A percentile compares a stretch with the other conserved stretches of the same genome.
Evolutionary conservation across 495 filamentous ascomycete species (phyloP).

Genomic region (Aspergillus funiculosus): DNA sequence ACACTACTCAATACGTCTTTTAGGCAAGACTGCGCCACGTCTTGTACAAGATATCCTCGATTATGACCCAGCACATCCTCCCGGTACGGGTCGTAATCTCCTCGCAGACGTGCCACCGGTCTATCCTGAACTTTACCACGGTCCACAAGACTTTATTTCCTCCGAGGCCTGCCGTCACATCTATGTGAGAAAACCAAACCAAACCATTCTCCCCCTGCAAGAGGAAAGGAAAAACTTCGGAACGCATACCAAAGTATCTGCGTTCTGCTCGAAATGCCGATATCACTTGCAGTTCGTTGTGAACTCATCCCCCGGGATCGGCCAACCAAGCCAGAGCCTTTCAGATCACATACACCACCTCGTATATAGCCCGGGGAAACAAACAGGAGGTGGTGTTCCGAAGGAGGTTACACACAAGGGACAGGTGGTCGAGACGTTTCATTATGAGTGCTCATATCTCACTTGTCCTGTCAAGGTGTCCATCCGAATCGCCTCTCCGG

Average conservation of each 20-base stretch:
- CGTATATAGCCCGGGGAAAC: slow-evolving; percentile 34
- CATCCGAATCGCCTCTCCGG: slow-evolving; percentile 50
- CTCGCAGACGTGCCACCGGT: slow-evolving; percentile 49
- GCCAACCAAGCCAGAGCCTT: slow-evolving; percentile 11
- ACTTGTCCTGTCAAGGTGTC: slow-evolving; percentile 51
- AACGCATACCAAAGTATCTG: slow-evolving; percentile 46
- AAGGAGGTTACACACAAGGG: slow-evolving; percentile 30
- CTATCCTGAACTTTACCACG: slow-evolving; percentile 28
- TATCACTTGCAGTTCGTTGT: slow-evolving; percentile 49
- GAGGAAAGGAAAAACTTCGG: slow-evolving; percentile 33
- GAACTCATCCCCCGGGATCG: slow-evolving; percentile 30
- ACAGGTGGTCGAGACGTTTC: slow-evolving; percentile 35
- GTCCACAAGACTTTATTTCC: slow-evolving; percentile 30
- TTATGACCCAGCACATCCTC: slow-evolving; percentile 51
- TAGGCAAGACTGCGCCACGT: slow-evolving; percentile 60
- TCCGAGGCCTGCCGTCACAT: slow-evolving; percentile 48
- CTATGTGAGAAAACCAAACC: slow-evolving; percentile 49
- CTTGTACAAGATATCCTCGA: slow-evolving; percentile 51
- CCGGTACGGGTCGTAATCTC: slow-evolving; percentile 45
- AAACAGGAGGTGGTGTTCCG: slow-evolving; percentile 20
- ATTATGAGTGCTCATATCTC: slow-evolving; percentile 56
- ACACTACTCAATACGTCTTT: slow-evolving; percentile 6
- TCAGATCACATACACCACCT: slow-evolving; percentile 44
- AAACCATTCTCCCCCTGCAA: slow-evolving; percentile 41
- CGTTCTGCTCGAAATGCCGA: slow-evolving; percentile 53